These are phyloP conservation scores for Macroventuria anomochaeta DNA, from an alignment of 2,329 filamentous ascomycete species.

Conservation along the genomic window DNA sequence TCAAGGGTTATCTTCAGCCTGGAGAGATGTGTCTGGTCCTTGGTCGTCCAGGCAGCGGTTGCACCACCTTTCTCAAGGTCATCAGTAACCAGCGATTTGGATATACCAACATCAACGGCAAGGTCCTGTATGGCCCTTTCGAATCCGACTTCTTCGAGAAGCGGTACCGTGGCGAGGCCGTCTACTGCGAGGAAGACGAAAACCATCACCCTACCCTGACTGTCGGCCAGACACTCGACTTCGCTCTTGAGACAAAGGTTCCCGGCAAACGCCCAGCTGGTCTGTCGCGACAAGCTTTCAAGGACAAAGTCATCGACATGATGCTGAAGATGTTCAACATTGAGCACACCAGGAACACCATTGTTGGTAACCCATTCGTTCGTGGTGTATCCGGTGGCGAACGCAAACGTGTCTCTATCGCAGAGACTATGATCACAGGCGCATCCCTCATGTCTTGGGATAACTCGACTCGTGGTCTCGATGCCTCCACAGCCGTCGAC, in stretches of 20 bases:
- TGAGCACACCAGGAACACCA: conserved; percentile 82
- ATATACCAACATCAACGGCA: conserved; percentile 68
- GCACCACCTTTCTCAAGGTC: conserved; percentile 62
- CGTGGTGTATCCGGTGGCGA: conserved; percentile 80
- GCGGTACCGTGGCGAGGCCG: conserved; percentile 78
- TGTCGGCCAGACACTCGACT: conserved; percentile 84
- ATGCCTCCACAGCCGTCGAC: conserved; percentile 58
- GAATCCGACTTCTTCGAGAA: conserved; percentile 71
- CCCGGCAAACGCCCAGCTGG: conserved; percentile 80
- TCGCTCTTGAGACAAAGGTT: conserved; percentile 84
- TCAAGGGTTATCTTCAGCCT: conserved; percentile 65
- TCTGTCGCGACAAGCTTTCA: conserved; percentile 75
- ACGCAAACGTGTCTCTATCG: conserved; percentile 80
- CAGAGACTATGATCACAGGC: conserved; percentile 79
- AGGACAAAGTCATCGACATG: conserved; percentile 74
- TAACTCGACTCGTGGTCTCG: conserved; percentile 57
- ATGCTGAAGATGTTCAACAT: conserved; percentile 94
- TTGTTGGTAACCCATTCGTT: conserved; percentile 82
- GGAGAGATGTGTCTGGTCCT: conserved; percentile 90
- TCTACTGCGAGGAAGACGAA: conserved; percentile 88
- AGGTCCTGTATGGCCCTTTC: conserved; percentile 80
- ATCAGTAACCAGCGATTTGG: conserved; percentile 63
- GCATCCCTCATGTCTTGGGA: conserved; percentile 73
- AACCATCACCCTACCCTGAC: conserved; percentile 85
- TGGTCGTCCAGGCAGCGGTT: conserved; percentile 71